Percentiles rank a stretch among this genome's conserved stretches.
These are phyloP conservation scores for Arthrobotrys conoides DNA, from an alignment of 2,329 filamentous ascomycete species.

Conservation along the genomic window DNA sequence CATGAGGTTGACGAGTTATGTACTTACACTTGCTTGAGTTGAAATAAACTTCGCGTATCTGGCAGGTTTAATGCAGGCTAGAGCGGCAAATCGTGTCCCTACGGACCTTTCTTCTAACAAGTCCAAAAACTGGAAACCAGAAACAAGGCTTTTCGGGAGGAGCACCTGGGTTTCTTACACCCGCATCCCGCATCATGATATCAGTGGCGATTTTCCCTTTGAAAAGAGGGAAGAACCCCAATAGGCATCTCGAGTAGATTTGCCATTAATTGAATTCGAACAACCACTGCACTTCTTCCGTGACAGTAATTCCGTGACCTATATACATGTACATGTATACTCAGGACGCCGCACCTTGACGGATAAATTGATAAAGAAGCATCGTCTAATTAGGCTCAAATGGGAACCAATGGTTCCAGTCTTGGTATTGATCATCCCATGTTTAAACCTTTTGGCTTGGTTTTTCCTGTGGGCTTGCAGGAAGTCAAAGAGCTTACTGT, in stretches of 20 bases:
- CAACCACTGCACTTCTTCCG: neutral
- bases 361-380: constrained; percentile 41
- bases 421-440: constrained; percentile 10
- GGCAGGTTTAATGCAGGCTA: constrained; percentile 16
- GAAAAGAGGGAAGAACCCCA: neutral
- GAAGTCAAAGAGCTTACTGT: neutral
- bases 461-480: constrained; percentile 1
- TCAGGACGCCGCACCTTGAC: constrained; percentile 18
- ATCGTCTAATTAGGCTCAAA: constrained; percentile 17
- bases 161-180: neutral
- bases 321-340: too few relatives aligned
- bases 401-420: neutral
- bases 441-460: constrained; percentile 19
- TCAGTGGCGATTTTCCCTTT: neutral
- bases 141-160: constrained; percentile 1
- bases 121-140: neutral
- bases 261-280: too few relatives aligned
- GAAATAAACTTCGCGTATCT: constrained; percentile 34
- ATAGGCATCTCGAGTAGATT: constrained; percentile 12
- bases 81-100: constrained; percentile 21
- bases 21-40: neutral
- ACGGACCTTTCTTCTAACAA: constrained; percentile 16
- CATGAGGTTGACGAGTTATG: neutral
- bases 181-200: neutral
- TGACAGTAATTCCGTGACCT: neutral